A percentile compares a stretch with the other conserved stretches of the same genome.
Evolutionary conservation across 805 yeast species (phyloP).

Genomic region (Wickerhamiella sorbophila): DNA sequence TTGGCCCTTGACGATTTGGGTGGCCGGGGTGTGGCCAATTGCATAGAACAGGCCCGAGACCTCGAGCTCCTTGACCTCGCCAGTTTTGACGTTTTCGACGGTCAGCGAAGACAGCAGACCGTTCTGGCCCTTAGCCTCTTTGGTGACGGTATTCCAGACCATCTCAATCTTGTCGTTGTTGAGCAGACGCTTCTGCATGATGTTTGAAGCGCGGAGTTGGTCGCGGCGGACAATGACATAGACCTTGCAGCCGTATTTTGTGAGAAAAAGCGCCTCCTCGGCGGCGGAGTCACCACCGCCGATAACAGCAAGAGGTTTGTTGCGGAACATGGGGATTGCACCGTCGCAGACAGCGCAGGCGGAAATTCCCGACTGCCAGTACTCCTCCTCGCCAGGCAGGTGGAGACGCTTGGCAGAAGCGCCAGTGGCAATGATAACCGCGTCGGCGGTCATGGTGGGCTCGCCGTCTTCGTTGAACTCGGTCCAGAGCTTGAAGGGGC

Average conservation of each 20-base stretch:
- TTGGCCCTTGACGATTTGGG: conserved; percentile 62
- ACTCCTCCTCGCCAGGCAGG: conserved; percentile 91
- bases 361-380: conserved; percentile 98
- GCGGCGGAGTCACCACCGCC: conserved; percentile 99
- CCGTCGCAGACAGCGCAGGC: conserved; percentile 99
- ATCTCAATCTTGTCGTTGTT: conserved; percentile 81
- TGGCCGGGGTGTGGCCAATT: conserved; percentile 95
- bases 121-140: conserved; percentile 91
- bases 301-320: conserved; percentile 91
- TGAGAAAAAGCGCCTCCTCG: conserved; percentile 93
- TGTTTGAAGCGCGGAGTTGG: conserved; percentile 82
- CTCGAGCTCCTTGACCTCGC: conserved; percentile 50
- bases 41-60: conserved; percentile 95
- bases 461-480: conserved; percentile 87
- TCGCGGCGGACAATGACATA: conserved; percentile 89
- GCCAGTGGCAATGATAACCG: conserved; percentile 90
- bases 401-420: conserved; percentile 93
- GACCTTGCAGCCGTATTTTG: conserved; percentile 96
- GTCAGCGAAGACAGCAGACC: conserved; percentile 53
- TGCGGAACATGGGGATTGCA: conserved; percentile 97
- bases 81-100: conserved; percentile 58
- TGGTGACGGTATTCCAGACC: conserved; percentile 68
- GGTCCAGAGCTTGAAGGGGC: conserved; percentile 94
- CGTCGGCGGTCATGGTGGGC: conserved; percentile 75
- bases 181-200: conserved; percentile 89